phyloP scores from a whole-genome alignment of 108 stramenopile species.

The Discostella stelligeroides region DNA sequence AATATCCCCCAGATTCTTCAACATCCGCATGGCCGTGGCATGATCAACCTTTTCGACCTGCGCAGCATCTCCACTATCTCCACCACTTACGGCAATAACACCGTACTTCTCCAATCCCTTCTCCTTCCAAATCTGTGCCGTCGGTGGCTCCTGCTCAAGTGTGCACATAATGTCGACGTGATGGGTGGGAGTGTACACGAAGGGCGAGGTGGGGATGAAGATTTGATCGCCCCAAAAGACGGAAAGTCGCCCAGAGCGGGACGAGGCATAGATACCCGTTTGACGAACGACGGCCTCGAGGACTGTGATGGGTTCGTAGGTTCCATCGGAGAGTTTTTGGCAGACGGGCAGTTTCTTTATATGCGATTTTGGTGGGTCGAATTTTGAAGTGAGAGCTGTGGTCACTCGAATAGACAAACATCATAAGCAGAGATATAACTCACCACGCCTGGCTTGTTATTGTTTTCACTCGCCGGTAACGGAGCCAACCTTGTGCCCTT shows the following conservation, averaged over 20 bases:
- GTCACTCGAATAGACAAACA: neutral
- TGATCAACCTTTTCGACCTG: constrained; percentile 99
- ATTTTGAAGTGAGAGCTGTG: no score
- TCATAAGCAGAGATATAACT: constrained; percentile 25
- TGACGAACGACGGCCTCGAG: constrained; percentile 97
- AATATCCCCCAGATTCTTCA: constrained; percentile 88
- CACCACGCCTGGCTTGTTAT: constrained; percentile 99
- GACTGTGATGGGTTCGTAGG: constrained; percentile 85
- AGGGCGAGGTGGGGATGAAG: constrained; percentile 87
- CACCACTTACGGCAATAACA: constrained; percentile 90
- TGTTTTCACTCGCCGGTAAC: constrained; percentile 97
- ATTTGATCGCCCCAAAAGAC: constrained; percentile 99
- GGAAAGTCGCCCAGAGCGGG: constrained; percentile 90
- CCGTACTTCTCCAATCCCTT: constrained; percentile 98
- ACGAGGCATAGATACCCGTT: constrained; percentile 95
- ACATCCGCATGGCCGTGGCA: constrained; percentile 92
- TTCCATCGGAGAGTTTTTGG: constrained; percentile 54
- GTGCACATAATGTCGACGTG: constrained; percentile 98
- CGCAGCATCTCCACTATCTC: constrained; percentile 84
- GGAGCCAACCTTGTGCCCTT: constrained; percentile 98
- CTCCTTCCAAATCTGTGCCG: constrained; percentile 88
- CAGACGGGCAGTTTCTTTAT: constrained; percentile 90
- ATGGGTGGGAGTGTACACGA: constrained; percentile 82
- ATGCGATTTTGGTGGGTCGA: no score
- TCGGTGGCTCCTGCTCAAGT: constrained; percentile 85